Conservation (phyloP, 768 basidiomycete species). For the Naganishia antarctica region DNA sequence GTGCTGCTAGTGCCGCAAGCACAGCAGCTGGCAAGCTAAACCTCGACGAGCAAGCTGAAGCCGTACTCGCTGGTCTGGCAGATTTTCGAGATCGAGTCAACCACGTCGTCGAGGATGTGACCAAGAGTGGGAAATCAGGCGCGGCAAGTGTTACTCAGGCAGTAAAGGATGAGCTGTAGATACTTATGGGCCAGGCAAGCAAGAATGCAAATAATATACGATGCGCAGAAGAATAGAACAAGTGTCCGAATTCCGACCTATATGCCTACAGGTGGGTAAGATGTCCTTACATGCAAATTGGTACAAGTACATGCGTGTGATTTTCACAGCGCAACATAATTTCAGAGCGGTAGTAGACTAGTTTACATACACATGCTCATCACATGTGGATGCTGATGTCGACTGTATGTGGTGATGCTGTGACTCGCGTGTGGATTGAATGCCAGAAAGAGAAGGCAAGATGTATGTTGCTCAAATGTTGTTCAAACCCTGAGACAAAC, state of each 20-base stretch:
- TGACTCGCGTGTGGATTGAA: too few species aligned
- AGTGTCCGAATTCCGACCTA: background rate
- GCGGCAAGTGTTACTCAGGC: slow-evolving; percentile 4
- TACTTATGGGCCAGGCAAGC: background rate
- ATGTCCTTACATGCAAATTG: too few species aligned
- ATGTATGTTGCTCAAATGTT: background rate
- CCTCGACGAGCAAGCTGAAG: background rate
- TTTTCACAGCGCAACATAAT: background rate
- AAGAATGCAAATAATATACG: background rate
- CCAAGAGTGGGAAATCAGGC: slow-evolving; percentile 2
- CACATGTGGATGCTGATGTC: too few species aligned
- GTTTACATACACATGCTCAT: too few species aligned
- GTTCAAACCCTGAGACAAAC: background rate
- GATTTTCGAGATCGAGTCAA: background rate
- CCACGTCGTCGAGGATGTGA: background rate
- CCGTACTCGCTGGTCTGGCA: background rate
- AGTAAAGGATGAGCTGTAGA: slow-evolving; percentile 15
- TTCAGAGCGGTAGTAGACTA: too few species aligned
- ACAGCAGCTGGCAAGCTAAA: background rate
- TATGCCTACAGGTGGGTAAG: too few species aligned
- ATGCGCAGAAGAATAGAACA: background rate
- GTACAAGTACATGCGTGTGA: background rate
- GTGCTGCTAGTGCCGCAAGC: background rate
- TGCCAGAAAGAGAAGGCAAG: too few species aligned
- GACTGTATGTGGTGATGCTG: too few species aligned